These are phyloP conservation scores for Pseudocercospora pini-densiflorae DNA, from an alignment of 2,329 filamentous ascomycete genomes.

Conservation along the genomic window DNA sequence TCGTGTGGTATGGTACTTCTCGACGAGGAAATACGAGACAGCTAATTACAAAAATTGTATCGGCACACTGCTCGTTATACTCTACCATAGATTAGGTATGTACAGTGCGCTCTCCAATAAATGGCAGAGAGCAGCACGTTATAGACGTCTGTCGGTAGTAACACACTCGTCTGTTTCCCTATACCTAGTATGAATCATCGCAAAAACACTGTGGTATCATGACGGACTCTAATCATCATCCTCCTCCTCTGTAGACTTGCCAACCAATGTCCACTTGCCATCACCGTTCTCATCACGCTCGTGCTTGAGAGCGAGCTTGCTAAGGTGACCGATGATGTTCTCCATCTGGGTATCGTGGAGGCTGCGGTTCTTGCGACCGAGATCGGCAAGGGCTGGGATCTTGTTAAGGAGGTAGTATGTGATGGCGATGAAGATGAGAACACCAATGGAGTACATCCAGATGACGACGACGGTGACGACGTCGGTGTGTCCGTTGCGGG, in stretches of 20 bases:
- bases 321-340: slow-evolving; percentile 68
- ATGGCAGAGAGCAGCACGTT: slow-evolving; percentile 22
- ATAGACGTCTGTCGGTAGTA: slow-evolving; percentile 29
- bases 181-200: slow-evolving; percentile 25
- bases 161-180: slow-evolving; percentile 29
- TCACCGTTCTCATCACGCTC: slow-evolving; percentile 55
- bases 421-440: slow-evolving; percentile 68
- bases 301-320: slow-evolving; percentile 67
- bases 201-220: slow-evolving; percentile 33
- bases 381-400: slow-evolving; percentile 62
- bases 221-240: slow-evolving; percentile 51
- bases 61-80: slow-evolving; percentile 18
- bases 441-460: slow-evolving; percentile 69
- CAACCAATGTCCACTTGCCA: slow-evolving; percentile 50
- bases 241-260: slow-evolving; percentile 51
- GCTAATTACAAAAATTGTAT: slow-evolving; percentile 12
- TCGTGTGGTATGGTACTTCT: not conserved
- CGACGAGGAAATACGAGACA: not conserved
- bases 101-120: slow-evolving; percentile 25
- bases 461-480: slow-evolving; percentile 69
- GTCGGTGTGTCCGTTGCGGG: slow-evolving; percentile 56
- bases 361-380: slow-evolving; percentile 66
- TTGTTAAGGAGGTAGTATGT: slow-evolving; percentile 67
- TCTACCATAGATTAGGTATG: slow-evolving; percentile 27
- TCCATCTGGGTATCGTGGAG: slow-evolving; percentile 67